These are phyloP conservation scores for Fragaria ananassa DNA, from an alignment of 306 rosid species.

Conservation along the genomic window DNA sequence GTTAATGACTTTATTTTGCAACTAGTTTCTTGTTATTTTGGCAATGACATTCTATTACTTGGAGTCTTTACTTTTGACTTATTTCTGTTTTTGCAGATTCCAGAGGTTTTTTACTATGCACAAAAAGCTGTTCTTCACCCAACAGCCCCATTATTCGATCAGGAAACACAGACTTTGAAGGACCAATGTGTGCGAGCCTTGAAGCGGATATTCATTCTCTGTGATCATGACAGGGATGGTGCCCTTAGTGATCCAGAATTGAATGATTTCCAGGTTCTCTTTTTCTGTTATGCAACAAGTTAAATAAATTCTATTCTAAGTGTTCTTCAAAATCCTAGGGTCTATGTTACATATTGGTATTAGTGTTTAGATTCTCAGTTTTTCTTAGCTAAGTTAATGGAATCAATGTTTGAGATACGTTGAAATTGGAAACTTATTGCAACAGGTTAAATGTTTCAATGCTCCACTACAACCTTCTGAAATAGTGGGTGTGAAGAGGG, in stretches of 20 bases:
- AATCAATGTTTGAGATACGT: constrained; percentile 4
- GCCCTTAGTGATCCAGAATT: constrained; percentile 64
- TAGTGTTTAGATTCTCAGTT: background rate
- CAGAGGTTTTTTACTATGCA: constrained; percentile 97
- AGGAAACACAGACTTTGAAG: constrained; percentile 90
- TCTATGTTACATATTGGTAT: constrained; percentile 3
- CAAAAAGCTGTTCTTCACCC: constrained; percentile 99
- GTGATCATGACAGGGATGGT: constrained; percentile 94
- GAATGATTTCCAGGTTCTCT: constrained; percentile 56
- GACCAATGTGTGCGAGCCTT: constrained; percentile 91
- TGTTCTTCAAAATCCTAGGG: background rate
- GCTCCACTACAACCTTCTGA: constrained; percentile 98
- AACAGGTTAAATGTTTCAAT: constrained; percentile 94
- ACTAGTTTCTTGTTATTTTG: constrained; percentile 11
- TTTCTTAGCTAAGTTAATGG: background rate
- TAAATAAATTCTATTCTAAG: background rate
- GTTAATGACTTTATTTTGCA: background rate
- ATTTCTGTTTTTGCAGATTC: constrained; percentile 54
- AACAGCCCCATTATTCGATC: constrained; percentile 93
- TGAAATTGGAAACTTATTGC: constrained; percentile 27
- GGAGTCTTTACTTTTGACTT: background rate
- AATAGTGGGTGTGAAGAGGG: constrained; percentile 85
- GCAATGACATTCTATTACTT: background rate
- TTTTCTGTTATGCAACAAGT: background rate
- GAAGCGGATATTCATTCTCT: constrained; percentile 90